These are phyloP conservation scores for Aspergillus texensis DNA, from an alignment of 2,329 filamentous ascomycete species.

Conservation along the genomic window DNA sequence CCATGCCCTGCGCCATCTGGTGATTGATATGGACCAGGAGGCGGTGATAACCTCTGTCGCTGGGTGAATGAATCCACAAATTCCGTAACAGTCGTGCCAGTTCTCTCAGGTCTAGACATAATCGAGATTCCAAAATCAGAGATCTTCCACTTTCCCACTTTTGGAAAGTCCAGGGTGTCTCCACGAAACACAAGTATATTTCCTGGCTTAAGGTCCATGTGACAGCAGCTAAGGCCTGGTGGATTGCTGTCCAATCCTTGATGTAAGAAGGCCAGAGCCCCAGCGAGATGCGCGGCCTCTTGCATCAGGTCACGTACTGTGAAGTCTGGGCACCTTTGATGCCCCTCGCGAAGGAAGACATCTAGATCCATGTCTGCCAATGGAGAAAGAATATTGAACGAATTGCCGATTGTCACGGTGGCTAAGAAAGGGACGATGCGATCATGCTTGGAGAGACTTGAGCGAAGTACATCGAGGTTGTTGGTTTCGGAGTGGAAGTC, in stretches of 20 bases:
- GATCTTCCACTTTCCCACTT: constrained; percentile 28
- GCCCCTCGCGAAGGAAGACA: constrained; percentile 10
- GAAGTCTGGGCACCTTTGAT: neutral
- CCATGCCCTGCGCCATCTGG: constrained; percentile 16
- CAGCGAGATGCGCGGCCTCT: constrained; percentile 16
- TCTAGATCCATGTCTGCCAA: constrained; percentile 22
- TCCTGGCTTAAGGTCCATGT: constrained; percentile 26
- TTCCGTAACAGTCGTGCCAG: neutral
- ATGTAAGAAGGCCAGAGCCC: constrained; percentile 20
- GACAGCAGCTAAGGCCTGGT: constrained; percentile 6
- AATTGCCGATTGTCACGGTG: constrained; percentile 10
- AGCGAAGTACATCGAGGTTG: constrained; percentile 8
- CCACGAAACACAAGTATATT: constrained; percentile 26
- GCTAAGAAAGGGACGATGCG: constrained; percentile 15
- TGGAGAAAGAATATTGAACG: constrained; percentile 22
- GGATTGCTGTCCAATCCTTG: constrained; percentile 2
- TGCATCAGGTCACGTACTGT: constrained; percentile 13
- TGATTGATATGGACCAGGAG: constrained; percentile 14
- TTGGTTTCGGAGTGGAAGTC: constrained; percentile 17
- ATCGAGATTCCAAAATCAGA: constrained; percentile 28
- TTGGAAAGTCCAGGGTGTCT: neutral
- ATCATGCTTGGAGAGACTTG: constrained; percentile 11
- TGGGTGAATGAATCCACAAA: constrained; percentile 6
- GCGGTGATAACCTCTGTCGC: neutral
- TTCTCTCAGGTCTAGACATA: constrained; percentile 1